Percentiles rank a stretch among this genome's conserved stretches.
Conservation (phyloP, 176 grass and related monocot species). For the Oryza punctata region DNA sequence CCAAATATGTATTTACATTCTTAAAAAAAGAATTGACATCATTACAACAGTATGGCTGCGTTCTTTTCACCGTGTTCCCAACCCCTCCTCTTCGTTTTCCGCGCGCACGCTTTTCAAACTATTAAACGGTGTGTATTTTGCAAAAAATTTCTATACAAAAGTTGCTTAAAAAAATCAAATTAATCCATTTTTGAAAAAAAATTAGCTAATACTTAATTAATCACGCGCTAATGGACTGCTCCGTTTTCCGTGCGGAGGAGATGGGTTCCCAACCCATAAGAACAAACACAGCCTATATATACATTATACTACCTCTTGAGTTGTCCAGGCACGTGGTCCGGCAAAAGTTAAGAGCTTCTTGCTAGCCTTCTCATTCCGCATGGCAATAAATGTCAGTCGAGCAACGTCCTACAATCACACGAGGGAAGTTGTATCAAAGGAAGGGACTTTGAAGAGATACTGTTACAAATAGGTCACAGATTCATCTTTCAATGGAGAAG, state of each 20-base stretch:
- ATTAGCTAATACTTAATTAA: no score
- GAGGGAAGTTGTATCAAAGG: constrained; percentile 30
- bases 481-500: constrained; percentile 20
- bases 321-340: constrained; percentile 98
- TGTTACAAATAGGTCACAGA: constrained; percentile 7
- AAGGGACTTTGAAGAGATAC: constrained; percentile 28
- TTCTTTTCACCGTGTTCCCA: no score
- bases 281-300: no score
- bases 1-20: constrained; percentile 13
- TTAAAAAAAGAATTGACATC: constrained; percentile 9
- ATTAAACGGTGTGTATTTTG: no score
- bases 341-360: constrained; percentile 88
- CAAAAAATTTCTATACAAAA: no score
- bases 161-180: no score
- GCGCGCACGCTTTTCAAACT: no score
- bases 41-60: background rate
- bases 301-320: constrained; percentile 82
- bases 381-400: constrained; percentile 87
- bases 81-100: no score
- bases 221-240: no score
- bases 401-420: constrained; percentile 72
- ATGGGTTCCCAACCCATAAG: no score
- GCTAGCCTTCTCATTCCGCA: constrained; percentile 76
- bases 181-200: no score
- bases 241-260: no score